phyloP scores from a whole-genome alignment of 768 basidiomycete genomes.

The Hericium rajendrae region DNA sequence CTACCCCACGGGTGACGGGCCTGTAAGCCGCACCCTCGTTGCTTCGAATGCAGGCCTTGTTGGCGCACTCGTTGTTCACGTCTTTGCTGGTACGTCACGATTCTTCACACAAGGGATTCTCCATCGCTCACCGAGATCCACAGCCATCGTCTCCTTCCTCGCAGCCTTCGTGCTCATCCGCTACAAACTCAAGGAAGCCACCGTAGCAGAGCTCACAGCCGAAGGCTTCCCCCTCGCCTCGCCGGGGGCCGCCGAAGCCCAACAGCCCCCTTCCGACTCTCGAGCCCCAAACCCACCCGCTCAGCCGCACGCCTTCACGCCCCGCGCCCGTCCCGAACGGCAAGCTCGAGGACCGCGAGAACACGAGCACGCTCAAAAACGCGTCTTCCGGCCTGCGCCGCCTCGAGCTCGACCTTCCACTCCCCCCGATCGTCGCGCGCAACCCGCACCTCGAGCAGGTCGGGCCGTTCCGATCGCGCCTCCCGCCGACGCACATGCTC shows the following conservation, averaged over 20 bases:
- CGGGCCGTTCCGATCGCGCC: slow-evolving; percentile 31
- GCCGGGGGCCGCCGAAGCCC: slow-evolving; percentile 2
- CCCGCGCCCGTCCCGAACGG: background rate
- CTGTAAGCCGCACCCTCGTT: background rate
- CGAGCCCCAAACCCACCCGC: background rate
- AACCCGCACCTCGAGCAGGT: slow-evolving; percentile 46
- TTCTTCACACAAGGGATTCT: background rate
- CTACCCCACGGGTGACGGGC: background rate
- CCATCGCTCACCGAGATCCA: background rate
- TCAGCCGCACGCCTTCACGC: background rate
- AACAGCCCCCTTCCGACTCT: background rate
- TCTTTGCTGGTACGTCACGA: slow-evolving; percentile 4
- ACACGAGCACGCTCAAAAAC: background rate
- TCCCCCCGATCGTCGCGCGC: slow-evolving; percentile 28
- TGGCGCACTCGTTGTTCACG: slow-evolving; percentile 11
- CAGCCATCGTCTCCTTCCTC: slow-evolving; percentile 9
- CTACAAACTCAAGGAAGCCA: slow-evolving; percentile 23
- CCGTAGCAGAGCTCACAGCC: slow-evolving; percentile 33
- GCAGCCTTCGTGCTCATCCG: slow-evolving; percentile 11
- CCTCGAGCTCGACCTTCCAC: background rate
- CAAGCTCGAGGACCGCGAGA: background rate
- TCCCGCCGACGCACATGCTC: slow-evolving; percentile 37
- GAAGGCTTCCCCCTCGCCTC: slow-evolving; percentile 16
- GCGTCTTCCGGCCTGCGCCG: background rate
- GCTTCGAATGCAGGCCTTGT: slow-evolving; percentile 2